These are phyloP conservation scores for Leccinum cinnamomeum DNA, from an alignment of 1,284 basidiomycete species.

Conservation along the genomic window DNA sequence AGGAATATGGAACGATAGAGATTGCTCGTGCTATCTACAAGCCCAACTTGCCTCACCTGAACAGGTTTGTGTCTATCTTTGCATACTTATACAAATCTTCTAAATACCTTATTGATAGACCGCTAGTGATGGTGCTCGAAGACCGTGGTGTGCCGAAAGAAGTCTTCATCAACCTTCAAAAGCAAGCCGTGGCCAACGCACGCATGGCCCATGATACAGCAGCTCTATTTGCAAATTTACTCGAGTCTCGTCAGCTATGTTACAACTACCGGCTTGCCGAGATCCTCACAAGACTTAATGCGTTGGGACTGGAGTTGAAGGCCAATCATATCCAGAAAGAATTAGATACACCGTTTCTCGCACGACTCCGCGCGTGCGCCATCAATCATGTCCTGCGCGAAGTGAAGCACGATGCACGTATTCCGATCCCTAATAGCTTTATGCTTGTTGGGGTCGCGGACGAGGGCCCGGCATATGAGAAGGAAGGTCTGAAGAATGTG, in stretches of 20 bases:
- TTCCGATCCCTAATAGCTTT: constrained; percentile 65
- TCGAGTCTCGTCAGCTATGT: constrained; percentile 55
- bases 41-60: constrained; percentile 60
- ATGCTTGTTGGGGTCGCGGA: constrained; percentile 77
- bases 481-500: constrained; percentile 49
- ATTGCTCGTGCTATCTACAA: constrained; percentile 62
- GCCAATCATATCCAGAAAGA: constrained; percentile 28
- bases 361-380: constrained; percentile 54
- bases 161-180: constrained; percentile 58
- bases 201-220: constrained; percentile 57
- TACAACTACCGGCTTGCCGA: constrained; percentile 47
- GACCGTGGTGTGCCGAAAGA: constrained; percentile 56
- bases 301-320: constrained; percentile 49
- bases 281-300: constrained; percentile 50
- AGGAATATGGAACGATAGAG: constrained; percentile 59
- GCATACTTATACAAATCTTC: background rate
- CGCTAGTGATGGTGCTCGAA: constrained; percentile 71
- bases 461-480: constrained; percentile 63
- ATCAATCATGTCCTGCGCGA: constrained; percentile 63
- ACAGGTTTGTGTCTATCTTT: constrained; percentile 45
- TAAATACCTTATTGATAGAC: constrained; percentile 37
- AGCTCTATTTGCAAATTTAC: constrained; percentile 43
- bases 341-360: constrained; percentile 59
- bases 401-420: constrained; percentile 72
- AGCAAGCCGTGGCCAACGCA: constrained; percentile 49